Base-by-base conservation (phyloP, 2,329 filamentous ascomycete species). In the Chrysoporthe cubensis region DNA sequence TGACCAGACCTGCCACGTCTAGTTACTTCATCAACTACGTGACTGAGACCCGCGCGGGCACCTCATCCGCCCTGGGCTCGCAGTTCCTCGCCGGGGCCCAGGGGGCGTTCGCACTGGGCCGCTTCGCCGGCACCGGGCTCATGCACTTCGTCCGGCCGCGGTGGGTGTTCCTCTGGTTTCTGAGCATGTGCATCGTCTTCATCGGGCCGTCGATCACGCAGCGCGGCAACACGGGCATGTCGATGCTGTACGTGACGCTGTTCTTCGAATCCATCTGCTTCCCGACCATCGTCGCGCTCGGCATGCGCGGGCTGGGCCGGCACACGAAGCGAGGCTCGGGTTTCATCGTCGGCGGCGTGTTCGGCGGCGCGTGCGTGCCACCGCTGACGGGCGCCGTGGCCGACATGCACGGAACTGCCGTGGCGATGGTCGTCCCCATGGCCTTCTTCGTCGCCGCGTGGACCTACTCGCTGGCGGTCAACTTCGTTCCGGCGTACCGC, bases 221-320 rank as follows among this genome's bases (percentile, higher is more conserved):
- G 67, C 72, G 77, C 13, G 82, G 79, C n/a, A 80, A 82, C 71
- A 77, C 76, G 0, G 85, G 84, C 57, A 79, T 88, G 70, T 80
- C 83, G 5, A 88, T 93, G 83, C 84, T 93, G 42, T 91, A 88
- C 77, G 70, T 91, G 11, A 87, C 90, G 7, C 83, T 94, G 34
- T 93, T 94, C 81, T 94, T 94, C 78, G 92, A 93, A 78, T 90
- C 87, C 4, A 91, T 93, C 74, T 91, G 90, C 77, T 95, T 94
- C 82, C 91, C 92, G 0, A 94, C 91, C 21, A 93, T 95, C 74
- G 88, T 95, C 42, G 91, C 91, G 0, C 83, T 94, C 2, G 90
- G 90, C 9, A 92, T 93, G 82, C 86, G 90, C 32, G 91, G 91
- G 2, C 83, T 94, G 1, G 92, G 92, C 6, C 86, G 88, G 21